Percentiles rank a stretch among this genome's conserved stretches.
phyloP scores from a whole-genome alignment of 2,329 filamentous ascomycete species.

The Monilinia laxa region DNA sequence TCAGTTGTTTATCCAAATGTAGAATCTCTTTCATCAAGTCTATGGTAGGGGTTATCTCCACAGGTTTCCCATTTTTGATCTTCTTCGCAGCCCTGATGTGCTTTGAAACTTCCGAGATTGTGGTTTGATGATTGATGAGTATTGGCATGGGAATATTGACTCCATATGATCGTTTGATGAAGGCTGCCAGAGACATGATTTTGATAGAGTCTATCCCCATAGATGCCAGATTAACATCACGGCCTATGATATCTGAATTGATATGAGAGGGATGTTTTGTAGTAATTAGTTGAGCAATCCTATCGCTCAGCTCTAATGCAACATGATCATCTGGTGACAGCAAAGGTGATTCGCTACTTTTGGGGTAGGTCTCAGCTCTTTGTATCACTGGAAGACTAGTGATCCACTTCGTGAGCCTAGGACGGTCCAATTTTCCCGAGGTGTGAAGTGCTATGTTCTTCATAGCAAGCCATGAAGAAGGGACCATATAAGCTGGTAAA shows the following conservation, averaged over 20 bases:
- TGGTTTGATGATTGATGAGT: slow-evolving; percentile 20
- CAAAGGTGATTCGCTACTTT: slow-evolving; percentile 1
- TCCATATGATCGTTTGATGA: slow-evolving; percentile 22
- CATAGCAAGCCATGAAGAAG: slow-evolving; percentile 39
- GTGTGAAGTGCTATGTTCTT: slow-evolving; percentile 38
- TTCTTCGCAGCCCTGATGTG: slow-evolving; percentile 1
- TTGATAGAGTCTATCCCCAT: slow-evolving; percentile 26
- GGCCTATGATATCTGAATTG: slow-evolving; percentile 10
- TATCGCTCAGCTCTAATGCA: slow-evolving; percentile 12
- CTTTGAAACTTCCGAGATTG: slow-evolving; percentile 18
- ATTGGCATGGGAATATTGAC: slow-evolving; percentile 12
- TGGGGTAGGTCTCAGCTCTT: neutral
- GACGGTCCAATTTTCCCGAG: slow-evolving; percentile 42
- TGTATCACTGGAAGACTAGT: neutral
- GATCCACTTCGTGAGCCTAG: slow-evolving; percentile 36
- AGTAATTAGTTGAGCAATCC: slow-evolving; percentile 2
- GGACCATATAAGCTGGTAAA: slow-evolving; percentile 42
- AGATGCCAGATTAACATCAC: slow-evolving; percentile 16
- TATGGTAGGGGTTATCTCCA: neutral
- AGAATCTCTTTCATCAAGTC: slow-evolving; percentile 17
- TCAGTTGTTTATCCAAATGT: neutral
- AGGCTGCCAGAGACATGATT: slow-evolving; percentile 23
- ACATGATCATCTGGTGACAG: slow-evolving; percentile 7
- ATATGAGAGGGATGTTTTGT: neutral
- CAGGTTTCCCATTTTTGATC: neutral